phyloP scores from a whole-genome alignment of 768 basidiomycete species.

The Amanita inopinata region DNA sequence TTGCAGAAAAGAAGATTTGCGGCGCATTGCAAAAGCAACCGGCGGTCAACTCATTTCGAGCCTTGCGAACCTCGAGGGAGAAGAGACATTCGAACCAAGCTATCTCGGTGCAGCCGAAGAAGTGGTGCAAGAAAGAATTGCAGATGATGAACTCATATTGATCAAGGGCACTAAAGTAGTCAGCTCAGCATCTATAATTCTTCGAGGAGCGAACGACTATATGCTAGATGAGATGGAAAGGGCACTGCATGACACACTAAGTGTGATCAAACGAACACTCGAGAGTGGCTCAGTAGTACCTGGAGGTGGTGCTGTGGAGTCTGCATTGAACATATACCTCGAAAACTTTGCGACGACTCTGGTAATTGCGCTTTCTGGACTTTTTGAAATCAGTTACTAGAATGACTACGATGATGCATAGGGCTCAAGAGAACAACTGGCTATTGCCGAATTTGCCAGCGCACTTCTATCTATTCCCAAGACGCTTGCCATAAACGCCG shows the following conservation, averaged over 20 bases:
- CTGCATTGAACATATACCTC: constrained; percentile 91
- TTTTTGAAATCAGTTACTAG: constrained; percentile 6
- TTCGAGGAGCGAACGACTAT: constrained; percentile 97
- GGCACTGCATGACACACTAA: constrained; percentile 87
- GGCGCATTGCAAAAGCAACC: constrained; percentile 94
- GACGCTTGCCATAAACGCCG: constrained; percentile 93
- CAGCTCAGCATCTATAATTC: constrained; percentile 83
- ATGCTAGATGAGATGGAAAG: constrained; percentile 99
- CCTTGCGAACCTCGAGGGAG: constrained; percentile 93
- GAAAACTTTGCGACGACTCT: constrained; percentile 98
- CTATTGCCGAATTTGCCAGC: constrained; percentile 96
- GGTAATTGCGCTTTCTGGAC: constrained; percentile 32
- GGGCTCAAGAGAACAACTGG: constrained; percentile 97
- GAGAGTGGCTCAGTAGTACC: constrained; percentile 96
- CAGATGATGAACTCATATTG: constrained; percentile 96
- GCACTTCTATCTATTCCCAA: constrained; percentile 94
- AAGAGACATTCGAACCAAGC: constrained; percentile 92
- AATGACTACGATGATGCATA: constrained; percentile 31
- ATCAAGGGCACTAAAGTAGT: constrained; percentile 98
- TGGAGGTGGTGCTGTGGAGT: constrained; percentile 96
- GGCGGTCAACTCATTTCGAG: constrained; percentile 90
- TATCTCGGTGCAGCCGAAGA: constrained; percentile 91
- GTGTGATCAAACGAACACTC: constrained; percentile 91
- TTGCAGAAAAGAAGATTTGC: constrained; percentile 95
- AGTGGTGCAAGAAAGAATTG: constrained; percentile 92